Percentiles rank a stretch among this genome's conserved stretches.
Conservation (phyloP, 192 early-diverging fungal species). For the Anaeromyces robustus region DNA sequence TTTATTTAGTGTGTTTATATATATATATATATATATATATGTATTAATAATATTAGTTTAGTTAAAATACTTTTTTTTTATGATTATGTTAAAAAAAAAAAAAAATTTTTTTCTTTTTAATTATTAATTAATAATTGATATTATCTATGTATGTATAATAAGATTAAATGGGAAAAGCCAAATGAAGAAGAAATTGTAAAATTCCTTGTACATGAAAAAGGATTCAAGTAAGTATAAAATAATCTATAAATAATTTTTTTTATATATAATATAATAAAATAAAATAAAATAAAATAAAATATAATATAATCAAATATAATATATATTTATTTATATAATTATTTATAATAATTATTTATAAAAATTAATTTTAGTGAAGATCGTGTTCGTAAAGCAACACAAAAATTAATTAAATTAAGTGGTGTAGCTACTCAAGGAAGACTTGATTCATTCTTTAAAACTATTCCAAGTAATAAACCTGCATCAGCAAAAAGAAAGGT, state of each 20-base stretch:
- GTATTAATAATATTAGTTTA: background rate
- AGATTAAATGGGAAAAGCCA: conserved; percentile 58
- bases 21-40: conserved; percentile 16
- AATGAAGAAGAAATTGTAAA: conserved; percentile 69
- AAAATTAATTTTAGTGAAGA: conserved; percentile 46
- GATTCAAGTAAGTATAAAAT: conserved; percentile 52
- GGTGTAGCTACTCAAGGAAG: conserved; percentile 76
- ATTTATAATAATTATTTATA: too few species aligned
- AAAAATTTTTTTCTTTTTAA: conserved; percentile 1
- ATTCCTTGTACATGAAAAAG: conserved; percentile 87
- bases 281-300: too few species aligned
- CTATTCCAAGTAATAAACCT: conserved; percentile 12
- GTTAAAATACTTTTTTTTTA: background rate
- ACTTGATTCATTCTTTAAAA: conserved; percentile 81
- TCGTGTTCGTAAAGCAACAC: conserved; percentile 59
- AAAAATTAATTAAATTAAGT: conserved; percentile 62
- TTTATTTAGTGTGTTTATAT: conserved; percentile 14
- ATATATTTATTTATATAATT: too few species aligned
- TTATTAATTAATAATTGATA: background rate
- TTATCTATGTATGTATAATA: background rate
- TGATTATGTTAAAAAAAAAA: too few species aligned
- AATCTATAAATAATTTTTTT: background rate
- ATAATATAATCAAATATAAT: too few species aligned
- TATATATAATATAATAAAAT: background rate
- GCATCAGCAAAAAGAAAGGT: background rate